Conservation (phyloP, 1,284 basidiomycete species). For the Gymnopus androsaceus region DNA sequence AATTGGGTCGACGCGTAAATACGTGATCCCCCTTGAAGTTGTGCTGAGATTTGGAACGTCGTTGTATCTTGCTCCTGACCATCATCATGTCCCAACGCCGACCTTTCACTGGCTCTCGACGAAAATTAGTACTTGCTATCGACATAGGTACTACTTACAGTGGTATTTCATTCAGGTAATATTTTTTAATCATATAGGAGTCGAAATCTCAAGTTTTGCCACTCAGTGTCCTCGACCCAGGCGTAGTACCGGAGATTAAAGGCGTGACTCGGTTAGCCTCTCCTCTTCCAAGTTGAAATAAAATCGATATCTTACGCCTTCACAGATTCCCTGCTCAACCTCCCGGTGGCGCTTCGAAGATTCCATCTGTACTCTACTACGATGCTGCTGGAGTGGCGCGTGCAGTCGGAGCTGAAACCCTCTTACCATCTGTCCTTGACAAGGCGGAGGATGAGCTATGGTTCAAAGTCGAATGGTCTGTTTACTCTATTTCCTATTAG, state of each 20-base stretch:
- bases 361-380: slow-evolving; percentile 58
- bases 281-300: background rate
- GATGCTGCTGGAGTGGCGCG: slow-evolving; percentile 42
- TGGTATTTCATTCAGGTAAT: slow-evolving; percentile 40
- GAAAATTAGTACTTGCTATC: slow-evolving; percentile 49
- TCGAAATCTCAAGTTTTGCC: background rate
- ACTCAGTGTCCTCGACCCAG: slow-evolving; percentile 17
- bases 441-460: slow-evolving; percentile 48
- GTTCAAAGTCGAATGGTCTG: slow-evolving; percentile 44
- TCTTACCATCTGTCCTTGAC: slow-evolving; percentile 40
- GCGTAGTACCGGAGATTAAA: slow-evolving; percentile 14
- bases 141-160: slow-evolving; percentile 58
- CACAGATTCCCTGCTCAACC: slow-evolving; percentile 52
- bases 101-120: slow-evolving; percentile 33
- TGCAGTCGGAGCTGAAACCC: slow-evolving; percentile 53
- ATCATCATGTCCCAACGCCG: background rate
- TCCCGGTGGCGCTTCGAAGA: slow-evolving; percentile 54
- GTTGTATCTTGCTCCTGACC: background rate
- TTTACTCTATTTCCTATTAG: background rate
- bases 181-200: background rate
- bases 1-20: too few species aligned
- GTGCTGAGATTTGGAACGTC: too few species aligned
- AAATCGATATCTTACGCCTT: background rate
- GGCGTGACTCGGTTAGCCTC: slow-evolving; percentile 17
- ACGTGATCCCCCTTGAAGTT: too few species aligned